Base-by-base conservation (phyloP, 768 basidiomycete genomes). In the Cystofilobasidium ferigula region DNA sequence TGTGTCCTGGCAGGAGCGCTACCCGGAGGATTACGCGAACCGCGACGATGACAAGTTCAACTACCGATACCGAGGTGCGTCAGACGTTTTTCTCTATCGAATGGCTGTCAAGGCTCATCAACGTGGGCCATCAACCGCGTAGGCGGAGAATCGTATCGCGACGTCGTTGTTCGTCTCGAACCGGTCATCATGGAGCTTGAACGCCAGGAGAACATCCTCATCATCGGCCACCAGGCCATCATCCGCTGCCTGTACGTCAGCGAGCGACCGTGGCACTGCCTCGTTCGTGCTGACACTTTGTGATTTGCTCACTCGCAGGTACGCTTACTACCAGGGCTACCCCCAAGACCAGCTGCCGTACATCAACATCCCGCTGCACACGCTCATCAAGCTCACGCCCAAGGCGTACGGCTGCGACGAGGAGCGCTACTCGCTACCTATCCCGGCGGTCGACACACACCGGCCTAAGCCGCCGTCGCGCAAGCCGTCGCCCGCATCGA, bases 131-230 rank as follows among this genome's bases (percentile, higher is more conserved):
- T 14, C 34, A 6, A 5, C 28, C 32, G 32, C 24, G 38, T 53
- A 80, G 81, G 85, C 24, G 95, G 95, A 62, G 95, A 99, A 78
- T 95, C 91, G 1, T 99, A 99, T 75, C 85, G 95, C 42, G 95
- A 99, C 73, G 94, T 99, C 34, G 91, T 95, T 16, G 83, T 89
- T 5, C 84, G 94, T 43, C 79, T 99, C 32, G 95, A 99, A 74
- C 95, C 95, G 28, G 88, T 98, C 61, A 99, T 99, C 71, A 97
- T 99, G 90, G 95, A 99, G 76, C 81, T 99, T 28, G 95, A 99
- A 76, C 81, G 95, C 62, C 95, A 98, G 76, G 88, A 94, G 76
- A 94, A 99, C 74, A 91, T 99, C 65, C 77, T 99, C 43, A 87
- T 99, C 70, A 86, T 99, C 38, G 92, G 93, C 0, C 95, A 99